Conservation (phyloP, 2,329 filamentous ascomycete genomes). For the Microcera coccophila region DNA sequence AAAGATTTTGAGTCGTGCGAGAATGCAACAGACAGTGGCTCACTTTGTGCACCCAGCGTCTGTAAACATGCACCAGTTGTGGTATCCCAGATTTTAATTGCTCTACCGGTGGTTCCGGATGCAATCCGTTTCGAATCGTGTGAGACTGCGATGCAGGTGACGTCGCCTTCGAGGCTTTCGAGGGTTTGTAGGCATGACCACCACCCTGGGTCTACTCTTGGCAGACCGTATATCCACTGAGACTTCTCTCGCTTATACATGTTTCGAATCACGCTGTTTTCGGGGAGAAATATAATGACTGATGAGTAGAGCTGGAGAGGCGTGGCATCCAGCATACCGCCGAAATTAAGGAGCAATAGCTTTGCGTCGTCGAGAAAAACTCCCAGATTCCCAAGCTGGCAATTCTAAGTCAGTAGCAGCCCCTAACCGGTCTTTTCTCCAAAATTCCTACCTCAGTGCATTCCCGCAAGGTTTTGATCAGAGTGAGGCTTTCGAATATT, state of each 20-base stretch:
- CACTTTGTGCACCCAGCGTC: background rate
- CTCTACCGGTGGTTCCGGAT: background rate
- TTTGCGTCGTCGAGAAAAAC: constrained; percentile 1
- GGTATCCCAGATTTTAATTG: background rate
- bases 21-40: background rate
- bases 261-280: constrained; percentile 5
- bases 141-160: background rate
- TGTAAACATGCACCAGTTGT: background rate
- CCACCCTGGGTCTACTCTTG: background rate
- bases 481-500: constrained; percentile 4
- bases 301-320: constrained; percentile 12
- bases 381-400: background rate
- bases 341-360: background rate
- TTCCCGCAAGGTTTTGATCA: background rate
- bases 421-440: background rate
- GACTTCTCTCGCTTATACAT: background rate
- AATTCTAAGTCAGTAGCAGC: background rate
- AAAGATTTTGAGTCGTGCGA: background rate
- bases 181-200: constrained; percentile 3
- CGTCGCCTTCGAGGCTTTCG: background rate
- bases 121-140: background rate
- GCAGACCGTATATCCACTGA: constrained; percentile 1
- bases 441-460: background rate
- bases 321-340: background rate
- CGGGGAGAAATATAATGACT: constrained; percentile 5